phyloP scores from a whole-genome alignment of 2,329 filamentous ascomycete species.

The Cercospora beticola region DNA sequence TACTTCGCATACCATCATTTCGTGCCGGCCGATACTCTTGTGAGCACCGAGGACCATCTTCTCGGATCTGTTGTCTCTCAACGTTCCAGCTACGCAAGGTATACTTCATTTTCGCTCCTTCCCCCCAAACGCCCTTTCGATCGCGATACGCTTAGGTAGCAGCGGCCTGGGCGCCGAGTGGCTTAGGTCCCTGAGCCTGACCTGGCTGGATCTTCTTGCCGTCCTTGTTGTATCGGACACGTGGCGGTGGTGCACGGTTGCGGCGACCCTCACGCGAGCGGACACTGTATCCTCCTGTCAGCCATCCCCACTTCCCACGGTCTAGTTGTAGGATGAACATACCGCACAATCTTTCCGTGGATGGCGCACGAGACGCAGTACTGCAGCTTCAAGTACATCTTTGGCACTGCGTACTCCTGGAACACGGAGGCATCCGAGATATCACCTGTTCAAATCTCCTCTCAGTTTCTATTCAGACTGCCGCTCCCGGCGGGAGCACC shows the following conservation, averaged over 20 bases:
- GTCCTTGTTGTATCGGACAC: slow-evolving; percentile 99
- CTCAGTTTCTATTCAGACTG: slow-evolving; percentile 12
- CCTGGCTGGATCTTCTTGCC: slow-evolving; percentile 98
- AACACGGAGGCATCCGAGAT: slow-evolving; percentile 99
- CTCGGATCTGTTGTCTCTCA: slow-evolving; percentile 2
- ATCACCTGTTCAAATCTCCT: slow-evolving; percentile 68
- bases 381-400: slow-evolving; percentile 99
- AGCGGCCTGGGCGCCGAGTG: slow-evolving; percentile 38
- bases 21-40: neutral
- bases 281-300: slow-evolving; percentile 62
- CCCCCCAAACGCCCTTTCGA: slow-evolving; percentile 5
- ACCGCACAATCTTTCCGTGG: slow-evolving; percentile 99
- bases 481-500: slow-evolving; percentile 16
- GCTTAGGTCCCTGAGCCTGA: slow-evolving; percentile 66
- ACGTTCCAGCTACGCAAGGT: slow-evolving; percentile 5
- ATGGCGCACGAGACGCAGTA: slow-evolving; percentile 99
- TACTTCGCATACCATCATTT: slow-evolving; percentile 11
- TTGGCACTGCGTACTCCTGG: slow-evolving; percentile 97
- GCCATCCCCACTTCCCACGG: neutral
- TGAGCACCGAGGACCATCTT: neutral
- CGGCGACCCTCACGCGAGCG: slow-evolving; percentile 94
- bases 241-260: slow-evolving; percentile 96
- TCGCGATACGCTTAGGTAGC: slow-evolving; percentile 6
- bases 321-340: slow-evolving; percentile 53
- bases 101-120: slow-evolving; percentile 12